phyloP scores from a whole-genome alignment of 345 rosid genomes.

The Lepidium africanum region DNA sequence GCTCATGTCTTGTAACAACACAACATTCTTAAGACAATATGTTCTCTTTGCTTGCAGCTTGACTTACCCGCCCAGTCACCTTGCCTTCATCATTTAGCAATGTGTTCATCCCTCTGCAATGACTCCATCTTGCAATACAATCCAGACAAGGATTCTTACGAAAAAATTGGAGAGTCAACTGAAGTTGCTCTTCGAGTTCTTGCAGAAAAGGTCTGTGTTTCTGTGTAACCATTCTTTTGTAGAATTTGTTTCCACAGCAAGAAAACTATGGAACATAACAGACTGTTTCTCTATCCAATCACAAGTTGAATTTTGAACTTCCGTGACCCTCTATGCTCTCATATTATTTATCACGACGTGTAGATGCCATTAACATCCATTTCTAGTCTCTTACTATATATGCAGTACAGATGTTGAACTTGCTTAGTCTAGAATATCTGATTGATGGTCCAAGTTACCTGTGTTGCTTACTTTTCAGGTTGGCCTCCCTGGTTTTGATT shows the following conservation, averaged over 20 bases:
- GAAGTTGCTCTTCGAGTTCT: conserved; percentile 97
- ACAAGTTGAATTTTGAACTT: not conserved
- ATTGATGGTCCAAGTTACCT: conserved; percentile 8
- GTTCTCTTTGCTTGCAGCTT: conserved; percentile 49
- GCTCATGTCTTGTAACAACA: not conserved
- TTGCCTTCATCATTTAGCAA: conserved; percentile 88
- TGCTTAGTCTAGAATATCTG: conserved; percentile 1
- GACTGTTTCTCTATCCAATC: not conserved
- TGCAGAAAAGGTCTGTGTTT: conserved; percentile 75
- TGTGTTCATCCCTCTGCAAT: conserved; percentile 96
- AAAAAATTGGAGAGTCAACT: conserved; percentile 98
- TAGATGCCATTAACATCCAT: not conserved
- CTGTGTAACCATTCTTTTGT: not conserved
- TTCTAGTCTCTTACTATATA: not conserved
- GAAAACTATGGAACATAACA: not conserved
- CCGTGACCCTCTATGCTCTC: not conserved
- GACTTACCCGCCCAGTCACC: conserved; percentile 90
- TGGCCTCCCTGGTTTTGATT: conserved; percentile 99
- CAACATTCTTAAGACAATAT: conserved; percentile 9
- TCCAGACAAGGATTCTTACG: conserved; percentile 83
- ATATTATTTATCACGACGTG: not conserved
- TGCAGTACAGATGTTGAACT: not conserved
- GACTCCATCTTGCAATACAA: conserved; percentile 93
- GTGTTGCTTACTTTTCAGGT: conserved; percentile 50
- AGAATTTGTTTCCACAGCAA: not conserved